Percentiles rank a stretch among this genome's conserved stretches.
phyloP scores from a whole-genome alignment of 169 alveolate species.

The Perkinsus olseni region DNA sequence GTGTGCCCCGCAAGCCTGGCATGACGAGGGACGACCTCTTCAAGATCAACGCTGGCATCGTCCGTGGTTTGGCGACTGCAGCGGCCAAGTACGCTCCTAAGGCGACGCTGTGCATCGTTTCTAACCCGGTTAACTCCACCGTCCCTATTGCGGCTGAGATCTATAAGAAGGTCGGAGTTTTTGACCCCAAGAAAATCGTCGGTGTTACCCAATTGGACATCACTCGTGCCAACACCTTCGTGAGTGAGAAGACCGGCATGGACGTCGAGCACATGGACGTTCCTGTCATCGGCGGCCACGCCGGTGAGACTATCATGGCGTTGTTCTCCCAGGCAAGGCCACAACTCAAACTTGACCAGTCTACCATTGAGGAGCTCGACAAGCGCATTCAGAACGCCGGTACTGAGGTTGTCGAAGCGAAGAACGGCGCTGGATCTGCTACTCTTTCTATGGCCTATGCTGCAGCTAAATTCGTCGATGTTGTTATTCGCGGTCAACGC shows the following conservation, averaged over 20 bases:
- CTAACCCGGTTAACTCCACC: slow-evolving; percentile 45
- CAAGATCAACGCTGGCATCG: slow-evolving; percentile 34
- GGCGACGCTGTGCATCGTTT: slow-evolving; percentile 39
- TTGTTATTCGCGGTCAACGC: neutral
- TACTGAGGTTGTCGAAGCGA: slow-evolving; percentile 21
- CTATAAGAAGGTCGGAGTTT: slow-evolving; percentile 25
- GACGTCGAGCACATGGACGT: slow-evolving; percentile 18
- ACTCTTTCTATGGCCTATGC: slow-evolving; percentile 13
- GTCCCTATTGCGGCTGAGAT: slow-evolving; percentile 15
- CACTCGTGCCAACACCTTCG: slow-evolving; percentile 39
- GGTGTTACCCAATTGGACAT: slow-evolving; percentile 46
- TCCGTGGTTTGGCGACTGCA: slow-evolving; percentile 36
- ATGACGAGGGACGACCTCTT: slow-evolving; percentile 45
- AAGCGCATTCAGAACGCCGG: slow-evolving; percentile 28
- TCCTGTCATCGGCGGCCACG: slow-evolving; percentile 50
- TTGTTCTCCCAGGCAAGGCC: slow-evolving; percentile 19
- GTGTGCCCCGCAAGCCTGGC: slow-evolving; percentile 44
- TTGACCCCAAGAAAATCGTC: slow-evolving; percentile 35
- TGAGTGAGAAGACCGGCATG: slow-evolving; percentile 32
- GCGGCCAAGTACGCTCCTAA: slow-evolving; percentile 32
- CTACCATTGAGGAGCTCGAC: slow-evolving; percentile 13
- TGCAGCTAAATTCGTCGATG: neutral
- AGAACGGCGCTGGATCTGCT: slow-evolving; percentile 14
- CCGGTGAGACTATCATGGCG: slow-evolving; percentile 16
- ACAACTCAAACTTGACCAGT: neutral